Percentiles rank a stretch among this genome's conserved stretches.
These are phyloP conservation scores for Biscogniauxia sp. DNA, from an alignment of 2,329 filamentous ascomycete species.

Conservation along the genomic window DNA sequence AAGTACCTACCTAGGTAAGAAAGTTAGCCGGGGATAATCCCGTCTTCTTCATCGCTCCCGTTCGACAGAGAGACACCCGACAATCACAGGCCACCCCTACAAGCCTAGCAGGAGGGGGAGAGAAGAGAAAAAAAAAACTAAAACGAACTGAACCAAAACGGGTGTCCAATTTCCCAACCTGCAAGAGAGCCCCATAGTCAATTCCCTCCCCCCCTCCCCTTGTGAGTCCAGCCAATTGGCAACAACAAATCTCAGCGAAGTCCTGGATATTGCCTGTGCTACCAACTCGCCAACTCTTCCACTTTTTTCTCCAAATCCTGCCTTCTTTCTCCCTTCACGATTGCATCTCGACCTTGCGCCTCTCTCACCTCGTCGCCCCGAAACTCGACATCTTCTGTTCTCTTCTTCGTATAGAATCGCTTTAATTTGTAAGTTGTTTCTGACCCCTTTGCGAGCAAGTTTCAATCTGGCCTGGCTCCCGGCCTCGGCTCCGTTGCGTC, in stretches of 20 bases:
- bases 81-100: background rate
- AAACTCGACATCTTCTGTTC: slow-evolving; percentile 9
- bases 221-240: slow-evolving; percentile 8
- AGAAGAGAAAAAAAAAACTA: background rate
- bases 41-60: background rate
- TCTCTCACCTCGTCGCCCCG: slow-evolving; percentile 20
- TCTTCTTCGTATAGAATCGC: slow-evolving; percentile 11
- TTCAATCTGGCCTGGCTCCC: slow-evolving; percentile 10
- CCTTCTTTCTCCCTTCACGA: background rate
- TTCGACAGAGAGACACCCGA: background rate
- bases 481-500: slow-evolving; percentile 1
- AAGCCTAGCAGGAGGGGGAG: no score
- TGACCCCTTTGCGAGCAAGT: slow-evolving; percentile 1
- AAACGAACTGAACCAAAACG: slow-evolving; percentile 10
- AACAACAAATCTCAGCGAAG: background rate
- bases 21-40: background rate
- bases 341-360: slow-evolving; percentile 9
- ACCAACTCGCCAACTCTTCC: slow-evolving; percentile 1
- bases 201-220: slow-evolving; percentile 12
- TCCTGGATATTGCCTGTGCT: slow-evolving; percentile 2
- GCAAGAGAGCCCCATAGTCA: slow-evolving; percentile 25
- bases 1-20: background rate
- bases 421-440: slow-evolving; percentile 24
- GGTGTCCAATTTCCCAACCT: slow-evolving; percentile 31
- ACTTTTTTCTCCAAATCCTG: background rate